These are phyloP conservation scores for apple (Malus domestica) DNA, from an alignment of 306 rosid species.

Conservation along the genomic window DNA sequence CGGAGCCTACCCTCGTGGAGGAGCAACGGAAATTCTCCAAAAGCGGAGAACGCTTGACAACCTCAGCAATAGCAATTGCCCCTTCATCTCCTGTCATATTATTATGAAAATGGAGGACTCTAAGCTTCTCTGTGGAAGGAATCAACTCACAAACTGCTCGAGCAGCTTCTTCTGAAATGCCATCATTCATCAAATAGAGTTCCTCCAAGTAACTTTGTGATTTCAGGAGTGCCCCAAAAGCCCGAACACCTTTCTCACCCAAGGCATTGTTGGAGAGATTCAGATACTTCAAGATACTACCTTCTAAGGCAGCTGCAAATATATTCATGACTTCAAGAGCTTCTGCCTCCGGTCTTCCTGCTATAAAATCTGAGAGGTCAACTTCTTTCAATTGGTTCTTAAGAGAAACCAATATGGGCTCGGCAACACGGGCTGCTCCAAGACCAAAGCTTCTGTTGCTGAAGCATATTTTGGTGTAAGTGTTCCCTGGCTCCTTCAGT, in stretches of 20 bases:
- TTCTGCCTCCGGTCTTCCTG: slow-evolving; percentile 79
- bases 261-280: slow-evolving; percentile 81
- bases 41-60: slow-evolving; percentile 58
- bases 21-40: slow-evolving; percentile 83
- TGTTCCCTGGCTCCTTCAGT: slow-evolving; percentile 56
- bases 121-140: slow-evolving; percentile 75
- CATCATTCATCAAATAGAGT: slow-evolving; percentile 79
- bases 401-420: slow-evolving; percentile 56
- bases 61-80: slow-evolving; percentile 60
- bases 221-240: slow-evolving; percentile 71
- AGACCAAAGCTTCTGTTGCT: slow-evolving; percentile 84
- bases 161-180: slow-evolving; percentile 89
- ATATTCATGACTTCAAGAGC: slow-evolving; percentile 72
- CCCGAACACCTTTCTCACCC: slow-evolving; percentile 90
- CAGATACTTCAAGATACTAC: slow-evolving; percentile 54
- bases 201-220: slow-evolving; percentile 71
- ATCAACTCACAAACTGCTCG: slow-evolving; percentile 66
- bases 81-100: slow-evolving; percentile 90
- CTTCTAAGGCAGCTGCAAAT: slow-evolving; percentile 71
- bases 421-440: slow-evolving; percentile 62
- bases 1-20: slow-evolving; percentile 63
- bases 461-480: slow-evolving; percentile 86
- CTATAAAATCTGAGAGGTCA: slow-evolving; percentile 76
- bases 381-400: slow-evolving; percentile 74
- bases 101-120: slow-evolving; percentile 69